These are phyloP conservation scores for Warburgia ugandensis DNA, from an alignment of 164 flowering plant genomes.

Conservation along the genomic window DNA sequence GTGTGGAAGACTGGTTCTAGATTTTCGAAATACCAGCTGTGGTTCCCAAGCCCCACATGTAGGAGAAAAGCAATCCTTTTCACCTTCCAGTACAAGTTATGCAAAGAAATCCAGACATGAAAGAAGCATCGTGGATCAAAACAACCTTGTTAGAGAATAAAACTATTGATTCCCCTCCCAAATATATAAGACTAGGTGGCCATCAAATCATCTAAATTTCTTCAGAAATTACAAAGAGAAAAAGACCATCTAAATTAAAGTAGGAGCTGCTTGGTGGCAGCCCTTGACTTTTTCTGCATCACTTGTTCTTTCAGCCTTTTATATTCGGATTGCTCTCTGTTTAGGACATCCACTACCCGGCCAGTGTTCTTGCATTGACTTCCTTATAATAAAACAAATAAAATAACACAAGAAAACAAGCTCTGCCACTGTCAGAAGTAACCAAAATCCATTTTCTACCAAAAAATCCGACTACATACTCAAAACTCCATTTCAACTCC, in stretches of 20 bases:
- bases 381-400: background rate
- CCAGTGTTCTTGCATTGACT: background rate
- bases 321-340: background rate
- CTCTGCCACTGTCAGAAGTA: background rate
- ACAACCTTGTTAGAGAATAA: too few species aligned
- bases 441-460: too few species aligned
- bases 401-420: background rate
- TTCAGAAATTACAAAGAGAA: background rate
- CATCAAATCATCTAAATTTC: constrained; percentile 4
- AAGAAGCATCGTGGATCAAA: too few species aligned
- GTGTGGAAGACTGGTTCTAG: too few species aligned
- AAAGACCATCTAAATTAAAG: background rate
- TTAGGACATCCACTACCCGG: background rate
- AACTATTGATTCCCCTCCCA: background rate
- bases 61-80: too few species aligned
- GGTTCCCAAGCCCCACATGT: too few species aligned
- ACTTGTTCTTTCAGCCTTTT: too few species aligned
- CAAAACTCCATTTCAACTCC: too few species aligned
- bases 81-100: too few species aligned
- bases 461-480: too few species aligned
- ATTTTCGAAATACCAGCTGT: too few species aligned
- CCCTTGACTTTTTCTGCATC: constrained; percentile 3
- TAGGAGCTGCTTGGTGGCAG: constrained; percentile 3
- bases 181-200: background rate
- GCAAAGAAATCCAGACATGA: too few species aligned